Base-by-base conservation (phyloP, 140 eudicot species). In the Flaveria floridana region DNA sequence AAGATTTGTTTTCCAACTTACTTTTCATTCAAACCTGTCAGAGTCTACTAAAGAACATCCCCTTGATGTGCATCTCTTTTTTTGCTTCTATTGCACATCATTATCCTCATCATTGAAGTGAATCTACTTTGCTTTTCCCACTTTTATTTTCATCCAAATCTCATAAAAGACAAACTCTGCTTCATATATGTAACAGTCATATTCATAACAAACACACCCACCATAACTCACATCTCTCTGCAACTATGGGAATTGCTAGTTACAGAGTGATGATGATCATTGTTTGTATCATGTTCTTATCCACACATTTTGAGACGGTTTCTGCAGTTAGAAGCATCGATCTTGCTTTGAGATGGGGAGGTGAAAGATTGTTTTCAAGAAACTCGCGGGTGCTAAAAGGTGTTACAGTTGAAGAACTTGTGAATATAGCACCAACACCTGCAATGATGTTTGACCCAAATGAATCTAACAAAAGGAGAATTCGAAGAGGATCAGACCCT, bases 401-500 rank as follows among this genome's bases (percentile, higher is more conserved):
- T 0, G 67, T 23, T 25, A 25, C 39, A 61, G 82, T 68, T 50
- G 75, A 77, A 70, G 85, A 86, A 50, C 21, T 85, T 78, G 75
- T 81, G 65, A 66, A 79, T 70, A 65, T 80, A 42, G 94, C 94
- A 28, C 94, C 93, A 11, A 23, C 83, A 3, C 93, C 90, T 20
- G 83, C 92, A 15, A 78, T 50, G 78, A 77, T 78, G 82, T 84
- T 83, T 48, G 89, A 89, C 83, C 95, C 92, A 1, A 84, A 86
- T 64, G 87, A 84, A 68, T 87, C 89, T 1, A 82, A 84, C 79
- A 88, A 92, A 70, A 83, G 98, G 73, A 74, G 96, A 56, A 90
- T 89, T 72, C 75, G 87, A 73, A 77, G 87, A 75, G 96, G 98
- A 47, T 83, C 96, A 12, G 98, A 92, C 73, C 98, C 98, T 3